phyloP scores from a whole-genome alignment of 129 eudicot genomes.

The Ambrosia artemisiifolia region DNA sequence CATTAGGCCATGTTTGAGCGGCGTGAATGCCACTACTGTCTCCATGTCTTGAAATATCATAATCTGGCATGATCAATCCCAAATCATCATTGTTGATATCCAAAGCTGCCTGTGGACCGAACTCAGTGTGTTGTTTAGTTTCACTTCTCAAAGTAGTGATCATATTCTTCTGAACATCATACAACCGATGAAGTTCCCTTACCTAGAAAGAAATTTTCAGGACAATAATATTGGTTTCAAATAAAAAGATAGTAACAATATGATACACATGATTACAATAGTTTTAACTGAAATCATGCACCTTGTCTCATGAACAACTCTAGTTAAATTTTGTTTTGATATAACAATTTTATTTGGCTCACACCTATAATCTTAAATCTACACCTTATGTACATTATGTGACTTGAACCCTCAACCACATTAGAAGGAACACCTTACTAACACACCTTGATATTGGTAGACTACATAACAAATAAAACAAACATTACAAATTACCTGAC shows the following conservation, averaged over 20 bases:
- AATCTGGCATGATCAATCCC: slow-evolving; percentile 29
- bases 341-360: too few species aligned
- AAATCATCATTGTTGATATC: slow-evolving; percentile 22
- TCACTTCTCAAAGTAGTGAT: slow-evolving; percentile 44
- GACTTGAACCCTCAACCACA: too few species aligned
- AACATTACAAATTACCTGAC: slow-evolving; percentile 49
- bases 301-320: not conserved
- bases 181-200: slow-evolving; percentile 65
- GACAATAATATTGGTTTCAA: too few species aligned
- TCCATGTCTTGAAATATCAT: slow-evolving; percentile 43
- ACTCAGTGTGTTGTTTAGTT: not conserved
- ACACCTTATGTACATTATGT: too few species aligned
- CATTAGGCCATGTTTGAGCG: slow-evolving; percentile 15
- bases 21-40: slow-evolving; percentile 18
- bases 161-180: slow-evolving; percentile 50
- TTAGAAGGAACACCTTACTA: too few species aligned
- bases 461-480: not conserved
- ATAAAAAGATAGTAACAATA: too few species aligned
- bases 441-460: too few species aligned
- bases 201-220: slow-evolving; percentile 36
- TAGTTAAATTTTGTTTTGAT: not conserved
- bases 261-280: not conserved
- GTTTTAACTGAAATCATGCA: not conserved
- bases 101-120: not conserved
- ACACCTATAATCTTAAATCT: too few species aligned